phyloP scores from a whole-genome alignment of 1,139 yeast genomes.

The Magnusiomyces paraingens region DNA sequence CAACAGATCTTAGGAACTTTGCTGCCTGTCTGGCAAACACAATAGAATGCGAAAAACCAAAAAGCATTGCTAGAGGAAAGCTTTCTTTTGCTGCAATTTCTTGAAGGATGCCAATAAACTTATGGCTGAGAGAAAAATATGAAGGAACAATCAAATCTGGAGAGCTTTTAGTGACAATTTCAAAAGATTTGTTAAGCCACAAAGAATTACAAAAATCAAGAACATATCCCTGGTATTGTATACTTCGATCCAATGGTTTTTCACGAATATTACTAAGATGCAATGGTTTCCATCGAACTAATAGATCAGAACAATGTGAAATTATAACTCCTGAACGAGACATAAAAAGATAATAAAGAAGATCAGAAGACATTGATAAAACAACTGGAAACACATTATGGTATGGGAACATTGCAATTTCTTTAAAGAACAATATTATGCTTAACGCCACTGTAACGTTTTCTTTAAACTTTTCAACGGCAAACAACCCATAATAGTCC shows the following conservation, averaged over 20 bases:
- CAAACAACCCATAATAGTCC: constrained; percentile 19
- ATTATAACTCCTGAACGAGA: constrained; percentile 40
- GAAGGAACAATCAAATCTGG: not conserved
- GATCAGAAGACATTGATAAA: constrained; percentile 38
- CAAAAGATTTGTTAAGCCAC: constrained; percentile 16
- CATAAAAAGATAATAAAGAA: constrained; percentile 38
- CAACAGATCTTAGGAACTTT: constrained; percentile 42
- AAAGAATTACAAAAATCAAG: constrained; percentile 14
- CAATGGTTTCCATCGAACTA: constrained; percentile 40
- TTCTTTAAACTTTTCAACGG: constrained; percentile 18
- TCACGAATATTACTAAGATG: constrained; percentile 23
- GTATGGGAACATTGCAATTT: constrained; percentile 25
- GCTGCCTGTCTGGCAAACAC: constrained; percentile 36
- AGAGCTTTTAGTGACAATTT: not conserved
- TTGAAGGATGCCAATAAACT: constrained; percentile 6
- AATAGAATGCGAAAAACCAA: constrained; percentile 8
- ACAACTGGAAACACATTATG: constrained; percentile 21
- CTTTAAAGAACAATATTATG: constrained; percentile 23
- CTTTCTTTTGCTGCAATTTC: constrained; percentile 2
- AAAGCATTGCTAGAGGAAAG: constrained; percentile 4
- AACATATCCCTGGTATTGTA: constrained; percentile 6
- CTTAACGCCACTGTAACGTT: constrained; percentile 21
- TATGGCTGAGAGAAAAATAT: constrained; percentile 5
- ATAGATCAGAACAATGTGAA: constrained; percentile 45
- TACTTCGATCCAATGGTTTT: constrained; percentile 28